Conservation (phyloP, 345 rosid genomes). For the Eucalyptus pumila region DNA sequence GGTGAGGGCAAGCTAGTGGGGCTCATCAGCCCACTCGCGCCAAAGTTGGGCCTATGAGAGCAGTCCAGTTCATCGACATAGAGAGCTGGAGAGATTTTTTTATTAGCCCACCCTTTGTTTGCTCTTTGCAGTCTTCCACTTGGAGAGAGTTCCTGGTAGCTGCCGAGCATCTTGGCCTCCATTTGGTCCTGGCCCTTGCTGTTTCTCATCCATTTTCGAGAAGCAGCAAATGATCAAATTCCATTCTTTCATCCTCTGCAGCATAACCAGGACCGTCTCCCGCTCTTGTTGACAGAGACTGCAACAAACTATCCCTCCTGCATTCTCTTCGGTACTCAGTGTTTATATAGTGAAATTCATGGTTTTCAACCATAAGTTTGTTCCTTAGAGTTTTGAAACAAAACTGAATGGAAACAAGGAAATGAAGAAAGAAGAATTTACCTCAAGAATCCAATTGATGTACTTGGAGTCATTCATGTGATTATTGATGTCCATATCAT, state of each 20-base stretch:
- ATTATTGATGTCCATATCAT: constrained; percentile 79
- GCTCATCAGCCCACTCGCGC: not conserved
- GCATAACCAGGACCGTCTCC: constrained; percentile 14
- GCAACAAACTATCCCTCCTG: constrained; percentile 70
- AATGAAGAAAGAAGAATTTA: not conserved
- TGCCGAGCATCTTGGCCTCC: constrained; percentile 48
- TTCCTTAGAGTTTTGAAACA: not conserved
- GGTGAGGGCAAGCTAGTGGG: not conserved
- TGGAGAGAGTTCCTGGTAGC: not conserved
- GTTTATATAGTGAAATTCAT: constrained; percentile 55
- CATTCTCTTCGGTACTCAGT: constrained; percentile 91
- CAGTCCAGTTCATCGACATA: not conserved
- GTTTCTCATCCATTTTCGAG: constrained; percentile 72
- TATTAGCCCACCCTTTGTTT: not conserved
- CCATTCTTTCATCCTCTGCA: constrained; percentile 27
- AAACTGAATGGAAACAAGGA: not conserved
- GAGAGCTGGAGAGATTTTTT: not conserved
- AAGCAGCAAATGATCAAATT: constrained; percentile 84
- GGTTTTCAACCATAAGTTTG: constrained; percentile 22
- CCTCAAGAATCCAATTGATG: constrained; percentile 94
- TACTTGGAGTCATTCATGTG: constrained; percentile 91
- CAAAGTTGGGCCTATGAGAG: not conserved
- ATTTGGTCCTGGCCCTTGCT: constrained; percentile 74
- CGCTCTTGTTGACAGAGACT: constrained; percentile 59
- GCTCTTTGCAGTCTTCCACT: not conserved